A percentile compares a stretch with the other conserved stretches of the same genome.
phyloP scores from a whole-genome alignment of 78 protist species.

The Speleostelium caveatum region DNA sequence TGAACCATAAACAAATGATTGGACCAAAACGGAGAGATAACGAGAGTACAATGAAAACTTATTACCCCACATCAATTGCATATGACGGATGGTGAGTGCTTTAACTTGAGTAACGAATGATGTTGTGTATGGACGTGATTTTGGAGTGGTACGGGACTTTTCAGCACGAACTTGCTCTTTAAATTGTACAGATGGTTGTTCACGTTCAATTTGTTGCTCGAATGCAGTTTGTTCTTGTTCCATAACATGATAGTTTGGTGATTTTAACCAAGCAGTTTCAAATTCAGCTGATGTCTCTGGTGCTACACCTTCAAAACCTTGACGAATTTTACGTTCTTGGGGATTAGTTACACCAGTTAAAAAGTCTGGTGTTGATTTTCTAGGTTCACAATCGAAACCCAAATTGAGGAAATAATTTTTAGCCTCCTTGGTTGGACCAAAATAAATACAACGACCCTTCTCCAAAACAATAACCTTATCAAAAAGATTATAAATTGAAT shows the following conservation, averaged over 20 bases:
- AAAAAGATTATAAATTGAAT: conserved; percentile 45
- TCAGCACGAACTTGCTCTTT: conserved; percentile 13
- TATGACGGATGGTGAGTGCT: conserved; percentile 39
- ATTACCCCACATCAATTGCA: conserved; percentile 39
- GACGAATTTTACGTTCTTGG: not conserved
- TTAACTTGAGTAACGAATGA: conserved; percentile 34
- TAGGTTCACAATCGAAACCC: conserved; percentile 52
- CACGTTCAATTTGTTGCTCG: conserved; percentile 21
- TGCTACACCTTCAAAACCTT: not conserved
- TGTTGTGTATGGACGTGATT: conserved; percentile 9
- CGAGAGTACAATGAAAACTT: conserved; percentile 31
- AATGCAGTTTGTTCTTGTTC: not conserved
- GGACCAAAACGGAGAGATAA: conserved; percentile 22
- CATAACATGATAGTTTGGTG: not conserved
- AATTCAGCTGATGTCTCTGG: not conserved
- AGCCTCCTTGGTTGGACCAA: conserved; percentile 26
- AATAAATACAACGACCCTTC: conserved; percentile 67
- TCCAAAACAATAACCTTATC: conserved; percentile 38
- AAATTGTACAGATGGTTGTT: conserved; percentile 25
- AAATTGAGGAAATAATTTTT: conserved; percentile 32
- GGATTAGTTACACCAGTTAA: conserved; percentile 64
- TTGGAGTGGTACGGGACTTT: conserved; percentile 32
- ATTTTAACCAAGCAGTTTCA: not conserved
- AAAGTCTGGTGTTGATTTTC: conserved; percentile 60
- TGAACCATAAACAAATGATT: conserved; percentile 53